These are phyloP conservation scores for Citrus glauca DNA, from an alignment of 345 rosid genomes.

Conservation along the genomic window DNA sequence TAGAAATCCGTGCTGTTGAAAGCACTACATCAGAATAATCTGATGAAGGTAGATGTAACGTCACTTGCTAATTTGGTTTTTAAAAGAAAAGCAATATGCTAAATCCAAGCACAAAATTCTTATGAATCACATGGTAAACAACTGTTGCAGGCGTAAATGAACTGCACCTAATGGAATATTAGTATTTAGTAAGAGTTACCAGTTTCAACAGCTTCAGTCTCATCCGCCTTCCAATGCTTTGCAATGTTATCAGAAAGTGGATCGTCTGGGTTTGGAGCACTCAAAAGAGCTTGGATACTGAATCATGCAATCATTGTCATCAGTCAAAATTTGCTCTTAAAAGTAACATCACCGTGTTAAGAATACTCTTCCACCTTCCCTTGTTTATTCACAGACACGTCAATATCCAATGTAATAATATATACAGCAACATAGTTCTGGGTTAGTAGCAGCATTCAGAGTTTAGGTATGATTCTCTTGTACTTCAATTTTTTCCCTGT, in stretches of 20 bases:
- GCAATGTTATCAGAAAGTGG: constrained; percentile 66
- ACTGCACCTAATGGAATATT: neutral
- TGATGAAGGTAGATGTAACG: too few species aligned
- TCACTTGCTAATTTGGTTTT: too few species aligned
- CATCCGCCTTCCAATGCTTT: constrained; percentile 64
- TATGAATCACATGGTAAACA: neutral
- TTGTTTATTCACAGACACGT: neutral
- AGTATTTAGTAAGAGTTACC: constrained; percentile 17
- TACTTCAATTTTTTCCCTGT: neutral
- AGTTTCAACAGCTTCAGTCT: constrained; percentile 62
- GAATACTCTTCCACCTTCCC: neutral
- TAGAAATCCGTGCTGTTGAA: neutral
- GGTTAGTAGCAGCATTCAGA: neutral
- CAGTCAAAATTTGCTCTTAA: neutral
- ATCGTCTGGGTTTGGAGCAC: constrained; percentile 66
- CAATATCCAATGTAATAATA: neutral
- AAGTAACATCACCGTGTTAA: neutral
- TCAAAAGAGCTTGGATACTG: constrained; percentile 62
- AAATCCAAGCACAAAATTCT: neutral
- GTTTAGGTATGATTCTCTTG: neutral
- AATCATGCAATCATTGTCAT: neutral
- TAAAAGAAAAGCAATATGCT: neutral
- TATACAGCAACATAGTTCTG: neutral
- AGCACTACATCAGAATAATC: neutral
- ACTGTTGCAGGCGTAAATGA: neutral